Evolutionary conservation across 345 rosid genomes (phyloP), one percentile per base, ranked within the genome.

Genomic region (Ceriops zippeliana): DNA sequence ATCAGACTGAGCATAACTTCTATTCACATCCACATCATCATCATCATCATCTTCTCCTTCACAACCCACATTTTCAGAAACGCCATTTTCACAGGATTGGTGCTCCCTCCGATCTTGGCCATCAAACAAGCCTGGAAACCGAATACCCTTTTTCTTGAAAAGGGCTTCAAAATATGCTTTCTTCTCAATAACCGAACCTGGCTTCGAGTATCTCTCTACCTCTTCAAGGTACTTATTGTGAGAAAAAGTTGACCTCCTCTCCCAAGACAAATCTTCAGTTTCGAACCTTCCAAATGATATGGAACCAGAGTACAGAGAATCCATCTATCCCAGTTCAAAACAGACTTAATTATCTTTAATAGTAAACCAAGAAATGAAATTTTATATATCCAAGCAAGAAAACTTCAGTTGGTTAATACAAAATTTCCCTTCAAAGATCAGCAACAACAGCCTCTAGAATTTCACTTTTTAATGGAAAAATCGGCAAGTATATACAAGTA

Each of bases 241-340:
- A n/a, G 87, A 83, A 74, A 92, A 92, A 0, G 97, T 88, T 32
- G 98, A 92, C 65, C 93, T 82, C 72, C 83, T 89, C 73, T 92
- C 98, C 97, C 98, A 92, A 60, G 84, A 83, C 65, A 92, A 62
- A 22, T 85, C 79, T 57, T 92, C 96, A 32, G 69, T 86, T 75
- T 92, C 98, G 67, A 92, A 92, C 80, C 96, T 90, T 22, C 98
- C 98, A 73, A 92, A 92, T 22, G 96, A 92, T 81, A 92, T 68
- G 16, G 96, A 92, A 62, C 96, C 96, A 35, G 96, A 92, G 79
- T 81, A 91, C 34, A 86, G 67, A 62, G 90, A 86, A 74, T 75
- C 90, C 37, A 78, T 77, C 98, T 90, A 83, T 65, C 54, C 60
- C 78, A 24, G 47, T 63, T 65, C 31, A 42, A 71, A 81, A 15